Base-by-base conservation (phyloP, 331 rosid genomes). In the Saraca asoca region DNA sequence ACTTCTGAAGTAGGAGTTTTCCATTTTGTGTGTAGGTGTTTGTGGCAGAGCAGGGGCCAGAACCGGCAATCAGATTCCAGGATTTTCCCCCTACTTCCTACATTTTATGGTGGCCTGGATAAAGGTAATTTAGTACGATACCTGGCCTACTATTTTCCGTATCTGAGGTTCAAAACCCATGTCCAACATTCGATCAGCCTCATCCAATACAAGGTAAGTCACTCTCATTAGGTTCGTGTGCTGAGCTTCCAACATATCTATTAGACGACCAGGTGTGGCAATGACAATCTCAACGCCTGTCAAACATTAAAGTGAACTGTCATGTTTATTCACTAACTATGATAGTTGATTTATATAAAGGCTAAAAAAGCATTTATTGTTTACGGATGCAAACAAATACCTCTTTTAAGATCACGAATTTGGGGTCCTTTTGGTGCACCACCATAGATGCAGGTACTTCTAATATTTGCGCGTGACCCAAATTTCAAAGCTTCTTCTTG, bases 121-220 rank as follows among this genome's bases (percentile, higher is more conserved):
- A 19, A 58, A 9, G 49, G 51, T 24, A 58, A 34, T 63, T 64
- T 48, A 54, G 51, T 14, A 64, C 19, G 75, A 43, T 86, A 88
- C 97, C 87, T 94, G 99, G 80, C 83, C 66, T 2, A 88, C 60
- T 59, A 94, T 88, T 72, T 91, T 94, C 73, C 95, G 75, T 78
- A 94, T 94, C 65, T 94, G 99, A 64, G 98, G 98, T 68, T 94
- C 98, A 81, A 94, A 94, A 62, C 98, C 98, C 98, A 94, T 94
- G 80, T 94, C 98, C 82, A 94, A 79, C 98, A 94, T 94, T 71
- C 98, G 76, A 81, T 94, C 98, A 59, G 98, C 98, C 77, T 94
- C 97, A 75, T 94, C 98, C 72, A 94, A 79, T 41, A 94, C 97
- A 55, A 94, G 95, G 69, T 90, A 90, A 20, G 97, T 94, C 71